These are phyloP conservation scores for Cyclocybe aegerita DNA, from an alignment of 768 basidiomycete species.

Conservation along the genomic window DNA sequence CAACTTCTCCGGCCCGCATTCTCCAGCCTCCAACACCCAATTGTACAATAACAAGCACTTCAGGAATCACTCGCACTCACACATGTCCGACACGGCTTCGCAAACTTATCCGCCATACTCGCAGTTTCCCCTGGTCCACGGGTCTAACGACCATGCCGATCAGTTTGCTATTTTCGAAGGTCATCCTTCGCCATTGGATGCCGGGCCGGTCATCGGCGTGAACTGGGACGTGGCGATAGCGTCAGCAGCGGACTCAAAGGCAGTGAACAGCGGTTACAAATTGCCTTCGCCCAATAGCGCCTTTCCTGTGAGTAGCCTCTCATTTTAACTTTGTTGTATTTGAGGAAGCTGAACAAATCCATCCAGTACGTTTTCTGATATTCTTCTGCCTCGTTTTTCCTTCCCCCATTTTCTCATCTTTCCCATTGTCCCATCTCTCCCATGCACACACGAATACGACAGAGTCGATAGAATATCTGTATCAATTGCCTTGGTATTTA, in stretches of 20 bases:
- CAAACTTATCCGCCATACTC: slow-evolving; percentile 25
- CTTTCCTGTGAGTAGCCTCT: slow-evolving; percentile 24
- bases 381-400: neutral
- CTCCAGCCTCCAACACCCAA: slow-evolving; percentile 13
- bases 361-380: slow-evolving; percentile 26
- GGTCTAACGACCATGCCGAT: slow-evolving; percentile 25
- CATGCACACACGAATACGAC: slow-evolving; percentile 5
- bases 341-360: slow-evolving; percentile 1
- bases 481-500: slow-evolving; percentile 11
- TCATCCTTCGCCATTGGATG: slow-evolving; percentile 21
- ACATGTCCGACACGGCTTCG: slow-evolving; percentile 9
- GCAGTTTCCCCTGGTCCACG: slow-evolving; percentile 27
- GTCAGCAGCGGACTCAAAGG: slow-evolving; percentile 25
- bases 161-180: slow-evolving; percentile 33
- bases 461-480: slow-evolving; percentile 13
- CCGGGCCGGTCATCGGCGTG: slow-evolving; percentile 26
- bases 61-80: slow-evolving; percentile 8
- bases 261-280: slow-evolving; percentile 28
- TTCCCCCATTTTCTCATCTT: slow-evolving; percentile 2
- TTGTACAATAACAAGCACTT: slow-evolving; percentile 18
- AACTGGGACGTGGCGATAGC: slow-evolving; percentile 25
- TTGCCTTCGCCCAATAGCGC: slow-evolving; percentile 25
- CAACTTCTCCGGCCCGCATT: slow-evolving; percentile 12
- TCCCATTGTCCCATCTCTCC: slow-evolving; percentile 9
- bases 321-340: neutral